A percentile compares a stretch with the other conserved stretches of the same genome.
Conservation (phyloP, 441 rosid species). For the Mallotus repandus region DNA sequence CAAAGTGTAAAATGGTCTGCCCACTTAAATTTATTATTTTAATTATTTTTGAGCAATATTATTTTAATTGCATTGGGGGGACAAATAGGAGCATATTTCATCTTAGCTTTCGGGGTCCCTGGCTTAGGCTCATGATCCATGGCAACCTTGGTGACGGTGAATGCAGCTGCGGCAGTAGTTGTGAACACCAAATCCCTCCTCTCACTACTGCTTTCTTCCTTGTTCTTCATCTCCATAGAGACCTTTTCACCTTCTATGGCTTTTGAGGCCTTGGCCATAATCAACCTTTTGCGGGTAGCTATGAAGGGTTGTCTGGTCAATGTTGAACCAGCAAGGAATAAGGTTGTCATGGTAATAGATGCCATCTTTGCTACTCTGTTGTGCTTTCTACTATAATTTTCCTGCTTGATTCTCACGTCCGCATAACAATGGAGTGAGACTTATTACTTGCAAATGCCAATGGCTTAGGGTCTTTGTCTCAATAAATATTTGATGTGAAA, state of each 20-base stretch:
- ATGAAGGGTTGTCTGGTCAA: conserved; percentile 38
- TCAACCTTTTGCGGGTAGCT: conserved; percentile 35
- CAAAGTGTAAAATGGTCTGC: too few species aligned
- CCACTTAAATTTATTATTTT: too few species aligned
- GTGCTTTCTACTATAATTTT: background rate
- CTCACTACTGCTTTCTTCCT: conserved; percentile 47
- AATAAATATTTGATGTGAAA: conserved; percentile 10
- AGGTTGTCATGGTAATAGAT: conserved; percentile 69
- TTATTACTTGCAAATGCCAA: conserved; percentile 7
- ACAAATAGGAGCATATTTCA: conserved; percentile 68
- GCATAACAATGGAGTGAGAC: background rate
- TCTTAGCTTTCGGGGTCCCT: conserved; percentile 70
- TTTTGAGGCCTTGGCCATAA: conserved; percentile 50
- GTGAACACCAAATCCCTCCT: conserved; percentile 82
- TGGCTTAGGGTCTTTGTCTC: conserved; percentile 20
- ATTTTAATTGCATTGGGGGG: too few species aligned
- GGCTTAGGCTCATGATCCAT: conserved; percentile 64
- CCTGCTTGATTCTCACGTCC: conserved; percentile 6
- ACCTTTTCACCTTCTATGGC: conserved; percentile 32
- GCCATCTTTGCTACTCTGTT: conserved; percentile 49
- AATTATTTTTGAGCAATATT: too few species aligned
- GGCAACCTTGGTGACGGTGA: conserved; percentile 53
- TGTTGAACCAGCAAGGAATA: conserved; percentile 41
- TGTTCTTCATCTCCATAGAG: conserved; percentile 36
- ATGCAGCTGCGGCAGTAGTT: conserved; percentile 59